Conservation (phyloP, 352 stramenopile species). For the Thalassiosira sp. region DNA sequence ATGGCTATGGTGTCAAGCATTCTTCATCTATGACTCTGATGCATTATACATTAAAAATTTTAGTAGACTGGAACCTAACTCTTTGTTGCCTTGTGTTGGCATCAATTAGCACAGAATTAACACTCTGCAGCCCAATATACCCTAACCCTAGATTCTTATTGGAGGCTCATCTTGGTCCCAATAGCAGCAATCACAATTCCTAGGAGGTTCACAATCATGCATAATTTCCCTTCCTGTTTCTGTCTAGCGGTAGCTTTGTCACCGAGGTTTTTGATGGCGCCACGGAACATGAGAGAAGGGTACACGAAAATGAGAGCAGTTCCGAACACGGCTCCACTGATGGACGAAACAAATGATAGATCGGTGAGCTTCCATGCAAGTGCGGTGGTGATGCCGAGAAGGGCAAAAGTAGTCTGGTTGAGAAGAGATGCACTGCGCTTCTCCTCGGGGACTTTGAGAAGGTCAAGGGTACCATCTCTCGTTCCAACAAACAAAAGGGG, state of each 20-base stretch:
- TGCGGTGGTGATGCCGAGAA: conserved; percentile 66
- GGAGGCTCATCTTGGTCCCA: conserved; percentile 45
- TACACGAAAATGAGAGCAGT: conserved; percentile 77
- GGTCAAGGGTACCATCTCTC: conserved; percentile 63
- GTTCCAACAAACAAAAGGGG: conserved; percentile 73
- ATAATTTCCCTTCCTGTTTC: conserved; percentile 37
- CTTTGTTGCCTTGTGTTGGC: not conserved
- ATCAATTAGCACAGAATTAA: not conserved
- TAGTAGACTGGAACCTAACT: not conserved
- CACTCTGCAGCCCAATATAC: not conserved
- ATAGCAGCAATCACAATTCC: conserved; percentile 44
- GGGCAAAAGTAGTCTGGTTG: conserved; percentile 50
- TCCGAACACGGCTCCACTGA: conserved; percentile 76
- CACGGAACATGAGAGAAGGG: conserved; percentile 77
- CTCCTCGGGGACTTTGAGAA: conserved; percentile 49
- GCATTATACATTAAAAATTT: too few species aligned
- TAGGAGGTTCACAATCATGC: conserved; percentile 46
- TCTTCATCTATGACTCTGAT: too few species aligned
- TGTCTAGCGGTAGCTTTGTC: conserved; percentile 39
- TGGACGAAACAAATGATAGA: conserved; percentile 69
- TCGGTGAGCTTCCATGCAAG: conserved; percentile 72
- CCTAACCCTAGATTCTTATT: not conserved
- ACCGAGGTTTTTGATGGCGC: conserved; percentile 52
- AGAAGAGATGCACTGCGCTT: conserved; percentile 40
- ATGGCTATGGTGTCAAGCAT: too few species aligned